phyloP scores from a whole-genome alignment of 2,329 filamentous ascomycete genomes.

The Colletotrichum siamense region DNA sequence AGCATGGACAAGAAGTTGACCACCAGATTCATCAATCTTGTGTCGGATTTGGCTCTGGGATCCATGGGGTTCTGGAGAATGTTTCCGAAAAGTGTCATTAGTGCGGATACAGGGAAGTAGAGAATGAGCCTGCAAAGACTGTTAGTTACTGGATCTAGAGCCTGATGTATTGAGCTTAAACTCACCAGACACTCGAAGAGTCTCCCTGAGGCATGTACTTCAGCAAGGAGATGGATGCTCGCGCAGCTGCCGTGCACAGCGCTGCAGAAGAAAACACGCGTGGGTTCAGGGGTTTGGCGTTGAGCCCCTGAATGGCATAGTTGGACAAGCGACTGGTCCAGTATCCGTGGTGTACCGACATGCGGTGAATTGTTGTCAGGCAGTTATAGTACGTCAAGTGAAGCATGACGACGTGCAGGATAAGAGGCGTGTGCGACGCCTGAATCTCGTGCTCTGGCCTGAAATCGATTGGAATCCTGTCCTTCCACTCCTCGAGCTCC shows the following conservation, averaged over 20 bases:
- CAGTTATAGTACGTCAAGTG: constrained; percentile 99
- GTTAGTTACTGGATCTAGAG: constrained; percentile 27
- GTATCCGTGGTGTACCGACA: constrained; percentile 97
- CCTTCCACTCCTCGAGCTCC: constrained; percentile 94
- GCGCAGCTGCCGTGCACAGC: constrained; percentile 88
- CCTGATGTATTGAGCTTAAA: constrained; percentile 19
- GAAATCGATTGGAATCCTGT: constrained; percentile 92
- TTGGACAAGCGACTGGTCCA: constrained; percentile 96
- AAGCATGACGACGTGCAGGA: constrained; percentile 90
- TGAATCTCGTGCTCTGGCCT: constrained; percentile 97
- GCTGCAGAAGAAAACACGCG: constrained; percentile 93
- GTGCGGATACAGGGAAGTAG: constrained; percentile 94
- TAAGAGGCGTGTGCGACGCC: constrained; percentile 88
- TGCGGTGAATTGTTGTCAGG: constrained; percentile 95
- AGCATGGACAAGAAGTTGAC: constrained; percentile 91
- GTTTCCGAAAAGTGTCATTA: constrained; percentile 95
- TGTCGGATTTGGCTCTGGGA: constrained; percentile 83
- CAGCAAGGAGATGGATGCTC: constrained; percentile 90
- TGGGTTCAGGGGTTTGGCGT: constrained; percentile 88
- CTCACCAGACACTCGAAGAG: constrained; percentile 92
- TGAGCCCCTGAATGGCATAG: constrained; percentile 92
- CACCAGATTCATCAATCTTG: constrained; percentile 89
- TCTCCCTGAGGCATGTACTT: constrained; percentile 97
- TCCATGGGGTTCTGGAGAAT: constrained; percentile 96
- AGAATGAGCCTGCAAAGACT: constrained; percentile 72